Evolutionary conservation across 192 early-diverging fungal species (phyloP).

Genomic region (Endogone sp.): DNA sequence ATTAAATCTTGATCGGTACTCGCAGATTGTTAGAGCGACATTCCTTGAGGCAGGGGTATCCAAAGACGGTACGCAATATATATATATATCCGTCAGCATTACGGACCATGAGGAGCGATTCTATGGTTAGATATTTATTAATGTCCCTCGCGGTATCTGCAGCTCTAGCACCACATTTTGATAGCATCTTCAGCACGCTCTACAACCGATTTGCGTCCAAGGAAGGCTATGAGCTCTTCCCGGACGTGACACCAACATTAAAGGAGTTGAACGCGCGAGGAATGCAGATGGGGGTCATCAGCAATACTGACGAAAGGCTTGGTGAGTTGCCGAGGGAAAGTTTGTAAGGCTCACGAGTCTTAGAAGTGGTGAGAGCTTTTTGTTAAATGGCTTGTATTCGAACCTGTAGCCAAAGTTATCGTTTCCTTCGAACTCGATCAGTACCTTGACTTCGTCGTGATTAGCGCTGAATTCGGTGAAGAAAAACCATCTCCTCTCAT

Average conservation of each 20-base stretch:
- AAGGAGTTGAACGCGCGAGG: conserved; percentile 37
- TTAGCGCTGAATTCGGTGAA: conserved; percentile 42
- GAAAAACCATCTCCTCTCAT: conserved; percentile 53
- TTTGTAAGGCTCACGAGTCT: not conserved
- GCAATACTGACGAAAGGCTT: conserved; percentile 57
- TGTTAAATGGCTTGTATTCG: conserved; percentile 1
- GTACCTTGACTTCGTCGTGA: conserved; percentile 58
- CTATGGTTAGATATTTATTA: too few species aligned
- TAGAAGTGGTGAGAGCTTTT: too few species aligned
- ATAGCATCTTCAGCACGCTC: conserved; percentile 23
- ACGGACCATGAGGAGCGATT: too few species aligned
- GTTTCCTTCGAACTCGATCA: conserved; percentile 30
- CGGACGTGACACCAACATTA: conserved; percentile 44
- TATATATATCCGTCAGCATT: too few species aligned
- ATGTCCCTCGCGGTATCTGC: not conserved
- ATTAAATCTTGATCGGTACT: too few species aligned
- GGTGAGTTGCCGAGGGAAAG: conserved; percentile 17
- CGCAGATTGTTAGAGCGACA: conserved; percentile 37
- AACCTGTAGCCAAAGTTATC: conserved; percentile 20
- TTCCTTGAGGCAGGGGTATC: conserved; percentile 35
- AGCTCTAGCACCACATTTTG: conserved; percentile 22
- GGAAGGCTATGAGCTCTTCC: conserved; percentile 49
- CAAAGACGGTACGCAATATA: conserved; percentile 28
- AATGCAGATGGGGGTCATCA: conserved; percentile 51
- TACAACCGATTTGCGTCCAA: conserved; percentile 43